Conservation (phyloP, 2,329 filamentous ascomycete species). For the Cercospora sesami region DNA sequence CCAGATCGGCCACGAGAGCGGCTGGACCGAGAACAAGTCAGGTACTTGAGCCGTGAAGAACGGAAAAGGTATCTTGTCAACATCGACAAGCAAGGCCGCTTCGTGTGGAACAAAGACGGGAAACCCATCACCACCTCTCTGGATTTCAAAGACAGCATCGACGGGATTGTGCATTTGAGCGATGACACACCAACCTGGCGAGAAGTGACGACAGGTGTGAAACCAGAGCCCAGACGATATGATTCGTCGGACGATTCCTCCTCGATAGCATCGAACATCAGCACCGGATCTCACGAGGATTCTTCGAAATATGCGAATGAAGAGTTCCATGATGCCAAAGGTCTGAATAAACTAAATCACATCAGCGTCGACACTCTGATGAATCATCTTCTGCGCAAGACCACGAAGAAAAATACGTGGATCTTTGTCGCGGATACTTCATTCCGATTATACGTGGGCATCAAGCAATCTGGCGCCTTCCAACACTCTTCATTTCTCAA, state of each 20-base stretch:
- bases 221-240: constrained; percentile 24
- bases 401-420: constrained; percentile 85
- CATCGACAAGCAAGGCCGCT: constrained; percentile 69
- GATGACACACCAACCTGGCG: constrained; percentile 48
- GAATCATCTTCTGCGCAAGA: constrained; percentile 74
- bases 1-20: constrained; percentile 70
- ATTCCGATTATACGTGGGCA: constrained; percentile 83
- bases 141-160: constrained; percentile 74
- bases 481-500: constrained; percentile 90
- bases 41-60: constrained; percentile 82
- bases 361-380: constrained; percentile 71
- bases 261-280: constrained; percentile 40
- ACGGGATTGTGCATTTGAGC: constrained; percentile 55
- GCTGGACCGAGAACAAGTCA: constrained; percentile 74
- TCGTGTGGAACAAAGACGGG: constrained; percentile 87
- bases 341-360: constrained; percentile 63
- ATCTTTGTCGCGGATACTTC: constrained; percentile 88
- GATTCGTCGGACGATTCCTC: constrained; percentile 26
- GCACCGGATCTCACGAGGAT: constrained; percentile 59
- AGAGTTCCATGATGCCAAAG: constrained; percentile 61
- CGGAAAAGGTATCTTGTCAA: constrained; percentile 76
- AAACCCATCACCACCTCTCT: constrained; percentile 73
- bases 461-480: constrained; percentile 84
- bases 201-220: constrained; percentile 39
- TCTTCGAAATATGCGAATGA: constrained; percentile 66